These are phyloP conservation scores for Claviceps sp. DNA, from an alignment of 2,329 filamentous ascomycete genomes.

Conservation along the genomic window DNA sequence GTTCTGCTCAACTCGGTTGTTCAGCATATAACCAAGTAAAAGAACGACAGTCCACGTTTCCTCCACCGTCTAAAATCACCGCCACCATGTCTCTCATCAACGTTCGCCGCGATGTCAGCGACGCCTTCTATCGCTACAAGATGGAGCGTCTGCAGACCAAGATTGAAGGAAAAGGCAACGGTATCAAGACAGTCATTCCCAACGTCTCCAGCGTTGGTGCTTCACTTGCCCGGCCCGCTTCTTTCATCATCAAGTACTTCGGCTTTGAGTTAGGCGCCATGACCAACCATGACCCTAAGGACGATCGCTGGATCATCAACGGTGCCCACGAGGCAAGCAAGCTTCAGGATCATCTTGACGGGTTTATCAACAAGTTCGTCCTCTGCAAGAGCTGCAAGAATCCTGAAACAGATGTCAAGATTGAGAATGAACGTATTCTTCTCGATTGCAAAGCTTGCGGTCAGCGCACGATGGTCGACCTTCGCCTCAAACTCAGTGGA, in stretches of 20 bases:
- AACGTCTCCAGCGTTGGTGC: slow-evolving; percentile 89
- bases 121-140: slow-evolving; percentile 99
- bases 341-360: slow-evolving; percentile 95
- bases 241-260: slow-evolving; percentile 99
- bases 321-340: slow-evolving; percentile 89
- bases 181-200: slow-evolving; percentile 97
- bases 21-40: background rate
- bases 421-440: slow-evolving; percentile 85
- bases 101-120: slow-evolving; percentile 93
- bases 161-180: slow-evolving; percentile 99
- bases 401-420: slow-evolving; percentile 88
- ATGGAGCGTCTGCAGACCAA: slow-evolving; percentile 98
- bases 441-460: slow-evolving; percentile 99
- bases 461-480: slow-evolving; percentile 79
- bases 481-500: slow-evolving; percentile 87
- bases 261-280: slow-evolving; percentile 97
- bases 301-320: slow-evolving; percentile 99
- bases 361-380: slow-evolving; percentile 97
- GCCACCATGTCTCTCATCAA: slow-evolving; percentile 93
- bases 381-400: slow-evolving; percentile 99
- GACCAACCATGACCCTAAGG: slow-evolving; percentile 92
- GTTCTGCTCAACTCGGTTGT: background rate
- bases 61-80: slow-evolving; percentile 13
- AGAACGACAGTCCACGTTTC: slow-evolving; percentile 6
- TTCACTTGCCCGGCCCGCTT: slow-evolving; percentile 80